Percentiles rank a stretch among this genome's conserved stretches.
Evolutionary conservation across 2,329 filamentous ascomycete species (phyloP).

Genomic region (Metarhizium anisopliae): DNA sequence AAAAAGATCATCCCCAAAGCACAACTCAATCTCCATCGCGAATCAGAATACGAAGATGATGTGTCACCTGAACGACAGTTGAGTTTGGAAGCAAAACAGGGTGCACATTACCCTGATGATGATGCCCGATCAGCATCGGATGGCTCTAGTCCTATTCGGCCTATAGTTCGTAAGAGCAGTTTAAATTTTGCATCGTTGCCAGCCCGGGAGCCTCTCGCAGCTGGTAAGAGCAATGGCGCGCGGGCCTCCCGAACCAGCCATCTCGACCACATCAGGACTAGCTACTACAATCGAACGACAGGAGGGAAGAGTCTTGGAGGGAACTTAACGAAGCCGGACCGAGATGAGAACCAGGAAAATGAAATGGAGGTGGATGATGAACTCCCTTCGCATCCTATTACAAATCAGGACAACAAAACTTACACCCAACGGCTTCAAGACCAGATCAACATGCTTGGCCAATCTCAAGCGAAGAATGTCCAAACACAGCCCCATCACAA

Average conservation of each 20-base stretch:
- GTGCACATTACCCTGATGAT: constrained; percentile 18
- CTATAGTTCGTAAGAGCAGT: constrained; percentile 83
- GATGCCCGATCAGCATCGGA: constrained; percentile 56
- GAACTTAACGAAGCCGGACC: constrained; percentile 29
- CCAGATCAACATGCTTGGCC: constrained; percentile 69
- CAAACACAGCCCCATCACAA: constrained; percentile 26
- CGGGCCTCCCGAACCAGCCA: constrained; percentile 71
- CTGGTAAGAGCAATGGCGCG: constrained; percentile 73
- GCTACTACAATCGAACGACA: constrained; percentile 65
- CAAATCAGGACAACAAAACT: constrained; percentile 55
- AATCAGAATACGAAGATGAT: constrained; percentile 2
- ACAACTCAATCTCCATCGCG: not conserved
- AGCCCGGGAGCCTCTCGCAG: constrained; percentile 75
- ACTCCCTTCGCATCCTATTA: constrained; percentile 17
- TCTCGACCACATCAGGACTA: constrained; percentile 61
- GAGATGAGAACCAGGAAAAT: constrained; percentile 39
- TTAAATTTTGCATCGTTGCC: constrained; percentile 90
- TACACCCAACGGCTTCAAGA: constrained; percentile 92
- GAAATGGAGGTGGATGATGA: constrained; percentile 44
- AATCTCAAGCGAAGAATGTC: constrained; percentile 40
- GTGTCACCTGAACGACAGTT: constrained; percentile 5
- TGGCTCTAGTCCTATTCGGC: constrained; percentile 64
- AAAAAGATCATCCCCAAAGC: not conserved
- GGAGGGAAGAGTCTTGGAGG: constrained; percentile 63
- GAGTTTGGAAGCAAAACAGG: constrained; percentile 4